These are phyloP conservation scores for Globisporangium polare DNA, from an alignment of 352 stramenopile species.

Conservation along the genomic window DNA sequence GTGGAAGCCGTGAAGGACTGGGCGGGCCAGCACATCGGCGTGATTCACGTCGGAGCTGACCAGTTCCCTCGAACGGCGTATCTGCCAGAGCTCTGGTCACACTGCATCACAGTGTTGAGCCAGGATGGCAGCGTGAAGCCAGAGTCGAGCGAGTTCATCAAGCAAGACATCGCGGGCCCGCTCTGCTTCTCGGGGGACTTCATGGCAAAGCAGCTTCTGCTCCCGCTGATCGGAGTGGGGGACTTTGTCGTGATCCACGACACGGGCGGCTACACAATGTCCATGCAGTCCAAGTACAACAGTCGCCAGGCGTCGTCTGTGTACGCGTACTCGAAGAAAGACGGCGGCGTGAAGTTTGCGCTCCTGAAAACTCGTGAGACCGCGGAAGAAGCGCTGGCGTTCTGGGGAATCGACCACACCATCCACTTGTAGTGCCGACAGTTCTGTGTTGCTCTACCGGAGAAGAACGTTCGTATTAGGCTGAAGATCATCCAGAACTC, in stretches of 20 bases:
- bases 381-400: conserved; percentile 55
- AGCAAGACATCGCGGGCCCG: conserved; percentile 86
- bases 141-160: conserved; percentile 29
- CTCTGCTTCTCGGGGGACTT: conserved; percentile 93
- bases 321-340: conserved; percentile 44
- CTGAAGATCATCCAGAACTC: not conserved
- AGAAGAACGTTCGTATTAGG: not conserved
- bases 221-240: conserved; percentile 68
- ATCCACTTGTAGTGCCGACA: conserved; percentile 24
- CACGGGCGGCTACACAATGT: conserved; percentile 85
- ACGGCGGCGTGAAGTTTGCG: conserved; percentile 36
- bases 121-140: conserved; percentile 42
- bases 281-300: conserved; percentile 89
- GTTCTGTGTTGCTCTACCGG: not conserved
- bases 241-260: conserved; percentile 86
- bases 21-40: conserved; percentile 66
- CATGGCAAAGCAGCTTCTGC: conserved; percentile 65
- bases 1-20: conserved; percentile 90
- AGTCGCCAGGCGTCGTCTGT: conserved; percentile 67
- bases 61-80: conserved; percentile 89
- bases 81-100: conserved; percentile 75
- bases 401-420: conserved; percentile 58
- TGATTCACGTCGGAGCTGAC: conserved; percentile 89
- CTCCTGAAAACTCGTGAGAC: conserved; percentile 68
- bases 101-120: conserved; percentile 77